phyloP scores from a whole-genome alignment of 2,329 filamentous ascomycete genomes.

The Trichothecium sympodiale region DNA sequence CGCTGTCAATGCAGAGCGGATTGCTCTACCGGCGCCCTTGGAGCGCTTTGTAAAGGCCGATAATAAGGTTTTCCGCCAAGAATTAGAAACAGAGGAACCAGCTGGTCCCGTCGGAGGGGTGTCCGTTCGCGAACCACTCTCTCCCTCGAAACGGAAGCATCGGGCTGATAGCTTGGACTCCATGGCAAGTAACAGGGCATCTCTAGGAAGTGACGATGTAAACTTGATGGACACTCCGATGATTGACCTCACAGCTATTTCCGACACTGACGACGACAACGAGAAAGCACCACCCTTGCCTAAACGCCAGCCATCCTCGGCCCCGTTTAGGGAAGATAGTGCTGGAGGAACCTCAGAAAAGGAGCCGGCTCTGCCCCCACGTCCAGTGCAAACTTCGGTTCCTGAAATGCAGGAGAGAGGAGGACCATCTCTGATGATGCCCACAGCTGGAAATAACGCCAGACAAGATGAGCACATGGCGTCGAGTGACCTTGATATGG shows the following conservation, averaged over 20 bases:
- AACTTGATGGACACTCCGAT: neutral
- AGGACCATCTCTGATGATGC: slow-evolving; percentile 14
- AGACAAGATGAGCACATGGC: slow-evolving; percentile 12
- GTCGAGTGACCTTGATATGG: neutral
- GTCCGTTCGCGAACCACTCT: slow-evolving; percentile 26
- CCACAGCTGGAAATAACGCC: slow-evolving; percentile 8
- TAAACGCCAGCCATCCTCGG: neutral
- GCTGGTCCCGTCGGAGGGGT: slow-evolving; percentile 10
- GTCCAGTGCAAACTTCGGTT: slow-evolving; percentile 1
- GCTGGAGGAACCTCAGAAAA: too few relatives aligned
- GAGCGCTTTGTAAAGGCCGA: slow-evolving; percentile 39
- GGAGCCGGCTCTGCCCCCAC: too few relatives aligned
- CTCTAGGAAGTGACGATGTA: slow-evolving; percentile 16
- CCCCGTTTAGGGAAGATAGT: neutral
- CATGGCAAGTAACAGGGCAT: slow-evolving; percentile 34
- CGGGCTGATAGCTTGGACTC: slow-evolving; percentile 33
- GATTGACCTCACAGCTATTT: neutral
- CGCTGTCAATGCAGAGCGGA: slow-evolving; percentile 24
- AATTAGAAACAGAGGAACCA: slow-evolving; percentile 29
- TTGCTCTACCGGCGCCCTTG: slow-evolving; percentile 24
- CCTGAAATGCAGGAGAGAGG: slow-evolving; percentile 35
- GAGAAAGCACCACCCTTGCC: slow-evolving; percentile 3
- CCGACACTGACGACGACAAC: slow-evolving; percentile 4
- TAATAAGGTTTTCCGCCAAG: slow-evolving; percentile 39
- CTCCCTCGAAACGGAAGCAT: slow-evolving; percentile 34